Base-by-base conservation (phyloP, 176 grass and related monocot species). In the Olyra latifolia region DNA sequence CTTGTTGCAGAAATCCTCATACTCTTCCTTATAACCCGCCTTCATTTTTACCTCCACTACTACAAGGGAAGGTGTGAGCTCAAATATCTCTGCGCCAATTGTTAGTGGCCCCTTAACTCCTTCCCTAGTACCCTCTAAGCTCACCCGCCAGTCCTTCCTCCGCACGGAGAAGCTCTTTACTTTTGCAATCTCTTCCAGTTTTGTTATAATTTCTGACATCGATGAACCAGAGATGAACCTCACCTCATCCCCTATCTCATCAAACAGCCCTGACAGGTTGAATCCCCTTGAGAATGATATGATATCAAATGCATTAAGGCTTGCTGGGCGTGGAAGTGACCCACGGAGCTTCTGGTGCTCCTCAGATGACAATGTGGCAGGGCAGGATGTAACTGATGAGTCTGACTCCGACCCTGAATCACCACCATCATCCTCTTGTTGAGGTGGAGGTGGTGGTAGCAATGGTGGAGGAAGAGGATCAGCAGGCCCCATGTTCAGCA, bases 31-130 rank as follows among this genome's bases (percentile, higher is more conserved):
- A 80, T 99, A 85, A 5, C 95, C 96, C 0, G 96, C 90, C 68
- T 95, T 99, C 86, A 91, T 99, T 73, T 98, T 99, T 75, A 99
- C 88, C 75, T 99, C 96, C 52, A 99, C 96, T 69, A 99, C 91
- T 13, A 95, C 88, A 58, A 99, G 84, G 20, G 88, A 91, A 0
- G 93, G 69, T n/a, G 96, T 99, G 74, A 99, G 88, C 83, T 99
- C 90, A 35, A 93, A 99, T 75, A 98, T 86, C 88, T 99, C 96
- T 0, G 76, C 86, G 0, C 75, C 87, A 46, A 99, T 99, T 60
- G 96, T 95, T 62, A 99, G 72, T 35, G 96, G 96, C 25, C 96
- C 96, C 84, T 95, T 99, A 78, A 91, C 84, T 48, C 97, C 90
- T 78, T 99, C 97, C 75, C 93, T 88, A 19, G 91, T 93, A 48